These are phyloP conservation scores for Geosmithia putterillii DNA, from an alignment of 2,329 filamentous ascomycete genomes.

Conservation along the genomic window DNA sequence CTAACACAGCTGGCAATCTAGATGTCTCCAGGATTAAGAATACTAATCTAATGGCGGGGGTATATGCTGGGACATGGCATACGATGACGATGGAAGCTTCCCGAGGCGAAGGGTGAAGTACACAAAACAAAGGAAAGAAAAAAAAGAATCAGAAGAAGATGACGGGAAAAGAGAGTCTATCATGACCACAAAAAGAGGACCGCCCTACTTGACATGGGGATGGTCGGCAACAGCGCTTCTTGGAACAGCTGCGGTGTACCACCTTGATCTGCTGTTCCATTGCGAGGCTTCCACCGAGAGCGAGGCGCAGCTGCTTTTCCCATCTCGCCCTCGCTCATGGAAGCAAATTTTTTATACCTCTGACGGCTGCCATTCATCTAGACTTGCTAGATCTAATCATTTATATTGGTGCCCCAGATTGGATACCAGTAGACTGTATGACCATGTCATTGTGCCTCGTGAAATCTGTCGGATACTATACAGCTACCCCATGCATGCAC, in stretches of 20 bases:
- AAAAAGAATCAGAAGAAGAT: not conserved
- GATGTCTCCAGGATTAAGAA: not conserved
- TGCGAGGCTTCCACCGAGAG: too few species aligned
- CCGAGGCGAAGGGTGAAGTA: too few species aligned
- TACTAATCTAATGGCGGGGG: not conserved
- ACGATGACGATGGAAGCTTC: too few species aligned
- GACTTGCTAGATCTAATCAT: constrained; percentile 3
- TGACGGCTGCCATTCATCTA: not conserved
- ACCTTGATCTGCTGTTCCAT: constrained; percentile 4
- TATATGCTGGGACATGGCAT: not conserved
- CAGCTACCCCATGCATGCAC: not conserved
- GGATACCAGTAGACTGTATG: constrained; percentile 1
- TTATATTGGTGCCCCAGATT: constrained; percentile 4
- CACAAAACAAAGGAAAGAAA: too few species aligned
- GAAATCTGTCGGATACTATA: not conserved
- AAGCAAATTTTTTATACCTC: not conserved
- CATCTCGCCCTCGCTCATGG: not conserved
- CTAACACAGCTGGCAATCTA: not conserved
- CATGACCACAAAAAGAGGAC: not conserved
- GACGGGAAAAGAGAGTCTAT: not conserved
- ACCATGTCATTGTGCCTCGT: not conserved
- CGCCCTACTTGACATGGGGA: too few species aligned
- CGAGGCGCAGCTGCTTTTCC: not conserved
- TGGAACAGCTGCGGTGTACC: constrained; percentile 1
- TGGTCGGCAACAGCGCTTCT: not conserved